A percentile compares a stretch with the other conserved stretches of the same genome.
Evolutionary conservation across 352 stramenopile species (phyloP).

Genomic region (Phytophthora litchii): DNA sequence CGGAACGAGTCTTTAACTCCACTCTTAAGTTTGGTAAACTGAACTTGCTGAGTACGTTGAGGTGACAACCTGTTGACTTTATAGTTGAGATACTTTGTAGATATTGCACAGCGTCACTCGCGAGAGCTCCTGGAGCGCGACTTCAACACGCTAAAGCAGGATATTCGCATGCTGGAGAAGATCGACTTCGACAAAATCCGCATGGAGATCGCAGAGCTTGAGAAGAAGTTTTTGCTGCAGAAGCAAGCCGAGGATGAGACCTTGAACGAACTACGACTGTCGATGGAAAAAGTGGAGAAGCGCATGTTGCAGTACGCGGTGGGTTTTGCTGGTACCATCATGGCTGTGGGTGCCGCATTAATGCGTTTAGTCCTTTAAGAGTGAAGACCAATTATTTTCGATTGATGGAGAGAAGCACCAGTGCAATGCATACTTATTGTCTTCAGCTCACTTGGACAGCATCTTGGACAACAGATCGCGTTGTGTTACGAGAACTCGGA

Average conservation of each 20-base stretch:
- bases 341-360: constrained; percentile 81
- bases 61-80: constrained; percentile 1
- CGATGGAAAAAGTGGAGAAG: constrained; percentile 91
- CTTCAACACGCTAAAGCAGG: constrained; percentile 91
- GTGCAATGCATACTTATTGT: too few relatives aligned
- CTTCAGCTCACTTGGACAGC: too few relatives aligned
- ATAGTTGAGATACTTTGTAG: constrained; percentile 29
- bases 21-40: constrained; percentile 87
- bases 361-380: constrained; percentile 74
- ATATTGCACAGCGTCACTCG: constrained; percentile 90
- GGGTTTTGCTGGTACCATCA: constrained; percentile 88
- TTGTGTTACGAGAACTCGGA: constrained; percentile 48
- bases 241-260: constrained; percentile 90
- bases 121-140: constrained; percentile 87
- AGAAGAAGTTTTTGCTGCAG: constrained; percentile 90
- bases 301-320: constrained; percentile 89
- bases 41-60: background rate
- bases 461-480: background rate
- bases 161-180: constrained; percentile 91
- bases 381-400: constrained; percentile 2
- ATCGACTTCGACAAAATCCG: constrained; percentile 91
- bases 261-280: constrained; percentile 84
- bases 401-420: too few relatives aligned
- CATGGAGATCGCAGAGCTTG: constrained; percentile 86
- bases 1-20: constrained; percentile 89